Evolutionary conservation across 805 yeast genomes (phyloP).

Genomic region (Blastobotrys peoriensis): DNA sequence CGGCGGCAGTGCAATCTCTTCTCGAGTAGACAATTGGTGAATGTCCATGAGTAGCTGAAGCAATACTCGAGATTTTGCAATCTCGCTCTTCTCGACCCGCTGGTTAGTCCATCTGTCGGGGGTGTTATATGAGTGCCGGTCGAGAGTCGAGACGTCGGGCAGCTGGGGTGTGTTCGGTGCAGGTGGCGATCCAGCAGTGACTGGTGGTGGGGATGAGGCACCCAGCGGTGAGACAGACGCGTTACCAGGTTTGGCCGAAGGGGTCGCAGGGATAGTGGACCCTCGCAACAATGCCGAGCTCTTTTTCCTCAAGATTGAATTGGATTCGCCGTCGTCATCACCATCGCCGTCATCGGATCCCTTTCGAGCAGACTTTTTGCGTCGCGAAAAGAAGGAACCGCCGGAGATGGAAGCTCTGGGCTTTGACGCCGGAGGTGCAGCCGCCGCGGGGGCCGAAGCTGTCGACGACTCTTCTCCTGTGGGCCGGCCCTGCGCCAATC

Average conservation of each 20-base stretch:
- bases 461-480: neutral
- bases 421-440: neutral
- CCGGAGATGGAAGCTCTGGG: neutral
- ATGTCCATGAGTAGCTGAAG: constrained; percentile 36
- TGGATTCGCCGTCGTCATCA: neutral
- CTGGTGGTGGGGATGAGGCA: neutral
- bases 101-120: constrained; percentile 11
- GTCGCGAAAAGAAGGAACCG: neutral
- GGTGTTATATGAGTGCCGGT: constrained; percentile 3
- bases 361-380: neutral
- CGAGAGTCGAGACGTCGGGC: neutral
- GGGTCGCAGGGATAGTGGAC: neutral
- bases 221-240: neutral
- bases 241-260: neutral
- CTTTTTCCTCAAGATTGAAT: neutral
- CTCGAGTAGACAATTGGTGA: constrained; percentile 12
- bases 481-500: neutral
- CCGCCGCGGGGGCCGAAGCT: neutral
- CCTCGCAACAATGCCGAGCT: neutral
- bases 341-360: neutral
- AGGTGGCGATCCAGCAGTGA: constrained; percentile 2
- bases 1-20: neutral
- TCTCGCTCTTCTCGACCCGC: constrained; percentile 8
- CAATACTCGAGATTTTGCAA: constrained; percentile 33
- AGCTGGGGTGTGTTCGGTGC: neutral